These are phyloP conservation scores for Wickerhamomyces bovis DNA, from an alignment of 805 yeast species.

Conservation along the genomic window DNA sequence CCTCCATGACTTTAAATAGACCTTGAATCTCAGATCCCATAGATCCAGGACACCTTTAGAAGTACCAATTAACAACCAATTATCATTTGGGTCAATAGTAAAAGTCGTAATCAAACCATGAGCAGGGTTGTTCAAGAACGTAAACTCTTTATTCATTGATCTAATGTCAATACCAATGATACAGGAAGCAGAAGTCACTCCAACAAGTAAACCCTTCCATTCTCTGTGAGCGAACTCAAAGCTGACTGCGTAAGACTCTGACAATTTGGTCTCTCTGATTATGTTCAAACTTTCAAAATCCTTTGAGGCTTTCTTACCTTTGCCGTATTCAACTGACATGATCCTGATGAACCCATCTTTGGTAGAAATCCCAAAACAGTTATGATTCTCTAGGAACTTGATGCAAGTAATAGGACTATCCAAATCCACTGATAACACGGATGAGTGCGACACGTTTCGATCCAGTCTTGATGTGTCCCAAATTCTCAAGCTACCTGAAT, in stretches of 20 bases:
- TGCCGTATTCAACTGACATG: conserved; percentile 31
- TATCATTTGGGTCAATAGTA: conserved; percentile 42
- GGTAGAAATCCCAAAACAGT: conserved; percentile 52
- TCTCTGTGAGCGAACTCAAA: conserved; percentile 37
- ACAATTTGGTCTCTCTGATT: conserved; percentile 37
- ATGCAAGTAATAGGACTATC: conserved; percentile 45
- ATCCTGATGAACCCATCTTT: conserved; percentile 30
- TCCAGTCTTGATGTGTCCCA: conserved; percentile 75
- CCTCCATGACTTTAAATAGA: conserved; percentile 57
- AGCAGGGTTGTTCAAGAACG: conserved; percentile 46
- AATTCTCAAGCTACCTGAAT: conserved; percentile 60
- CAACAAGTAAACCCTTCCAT: conserved; percentile 36
- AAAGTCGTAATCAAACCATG: conserved; percentile 66
- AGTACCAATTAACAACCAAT: conserved; percentile 76
- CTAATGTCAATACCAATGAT: conserved; percentile 54
- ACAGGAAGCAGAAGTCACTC: conserved; percentile 47
- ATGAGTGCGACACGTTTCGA: conserved; percentile 48
- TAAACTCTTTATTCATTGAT: conserved; percentile 38
- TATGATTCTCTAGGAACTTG: conserved; percentile 44
- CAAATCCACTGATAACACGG: conserved; percentile 41
- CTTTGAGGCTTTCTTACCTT: conserved; percentile 16
- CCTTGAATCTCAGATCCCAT: conserved; percentile 74
- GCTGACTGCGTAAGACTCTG: conserved; percentile 37
- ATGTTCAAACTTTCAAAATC: conserved; percentile 18
- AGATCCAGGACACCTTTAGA: conserved; percentile 64